Base-by-base conservation (phyloP, 2,329 filamentous ascomycete species). In the Xylariaceae sp. region DNA sequence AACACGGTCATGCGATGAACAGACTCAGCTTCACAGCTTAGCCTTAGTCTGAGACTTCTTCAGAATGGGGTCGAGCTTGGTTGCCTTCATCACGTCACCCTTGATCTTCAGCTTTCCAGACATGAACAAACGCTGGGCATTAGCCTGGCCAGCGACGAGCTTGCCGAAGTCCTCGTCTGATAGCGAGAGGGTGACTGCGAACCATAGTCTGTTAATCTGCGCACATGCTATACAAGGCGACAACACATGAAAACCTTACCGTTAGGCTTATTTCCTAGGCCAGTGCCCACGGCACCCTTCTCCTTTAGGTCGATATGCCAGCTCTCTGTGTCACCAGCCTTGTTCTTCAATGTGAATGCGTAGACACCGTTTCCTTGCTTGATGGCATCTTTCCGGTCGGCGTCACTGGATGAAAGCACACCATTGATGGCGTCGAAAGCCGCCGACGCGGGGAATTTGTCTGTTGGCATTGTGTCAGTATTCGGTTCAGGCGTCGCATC, bases 61-160 rank as follows among this genome's bases (percentile, higher is more conserved):
- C 62, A 96, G 78, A 67, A 97, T 88, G 33, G 91, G 89, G 76
- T 97, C 92, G 76, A 97, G 85, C 86, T 95, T 96, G 56, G 92
- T 97, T 30, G 94, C 89, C 84, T 97, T 97, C 93, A 97, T 97
- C 57, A 97, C 86, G 73, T 97, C 92, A 60, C 94, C 94, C 85
- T 92, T 95, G 72, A 97, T 85, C 89, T 97, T 99, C 70, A 99
- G 81, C 82, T 96, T 97, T 67, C 94, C 94, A n/a, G 84, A 84
- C 93, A 99, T 97, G 78, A 97, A 97, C 61, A 99, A 79, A 65
- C 87, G 86, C 81, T 99, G 94, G 52, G 94, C 92, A 71, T 97
- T 96, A 66, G 90, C 91, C 80, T 95, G 91, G 71, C 94, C 94
- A 30, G 80, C 69, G 49, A 96, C 86, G 62, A 99, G 83, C 72